These are phyloP conservation scores for Areca catechu DNA, from an alignment of 176 grass and related monocot genomes.

Conservation along the genomic window DNA sequence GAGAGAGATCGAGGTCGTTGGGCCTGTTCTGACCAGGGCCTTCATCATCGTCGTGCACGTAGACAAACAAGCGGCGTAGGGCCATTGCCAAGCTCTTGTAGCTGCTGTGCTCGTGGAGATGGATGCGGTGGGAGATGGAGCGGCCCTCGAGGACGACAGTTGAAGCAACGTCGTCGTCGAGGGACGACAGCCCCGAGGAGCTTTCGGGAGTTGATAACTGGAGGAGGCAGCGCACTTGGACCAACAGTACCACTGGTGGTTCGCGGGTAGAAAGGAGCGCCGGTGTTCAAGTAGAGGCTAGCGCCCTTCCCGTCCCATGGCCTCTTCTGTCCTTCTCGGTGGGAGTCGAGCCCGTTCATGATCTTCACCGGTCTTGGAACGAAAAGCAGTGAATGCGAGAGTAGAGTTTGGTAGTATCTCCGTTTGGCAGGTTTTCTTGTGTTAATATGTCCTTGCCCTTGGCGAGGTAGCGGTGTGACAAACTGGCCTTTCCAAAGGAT, in stretches of 20 bases:
- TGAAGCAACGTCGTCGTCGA: slow-evolving; percentile 29
- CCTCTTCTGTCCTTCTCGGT: slow-evolving; percentile 14
- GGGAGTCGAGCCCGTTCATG: slow-evolving; percentile 3
- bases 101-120: slow-evolving; percentile 48
- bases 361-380: not conserved
- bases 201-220: slow-evolving; percentile 19
- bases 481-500: no score
- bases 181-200: slow-evolving; percentile 37
- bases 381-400: no score
- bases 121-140: slow-evolving; percentile 72
- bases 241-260: no score
- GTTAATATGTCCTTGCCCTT: no score
- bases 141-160: slow-evolving; percentile 73
- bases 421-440: no score
- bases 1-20: slow-evolving; percentile 30
- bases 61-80: slow-evolving; percentile 59
- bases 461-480: no score
- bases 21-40: not conserved
- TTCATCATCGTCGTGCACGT: slow-evolving; percentile 8
- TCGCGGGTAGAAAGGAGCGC: not conserved
- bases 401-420: no score
- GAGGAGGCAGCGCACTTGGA: not conserved
- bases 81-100: slow-evolving; percentile 61
- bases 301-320: slow-evolving; percentile 3
- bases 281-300: not conserved